These are phyloP conservation scores for Tolypocladium guangdongense DNA, from an alignment of 2,329 filamentous ascomycete species.

Conservation along the genomic window DNA sequence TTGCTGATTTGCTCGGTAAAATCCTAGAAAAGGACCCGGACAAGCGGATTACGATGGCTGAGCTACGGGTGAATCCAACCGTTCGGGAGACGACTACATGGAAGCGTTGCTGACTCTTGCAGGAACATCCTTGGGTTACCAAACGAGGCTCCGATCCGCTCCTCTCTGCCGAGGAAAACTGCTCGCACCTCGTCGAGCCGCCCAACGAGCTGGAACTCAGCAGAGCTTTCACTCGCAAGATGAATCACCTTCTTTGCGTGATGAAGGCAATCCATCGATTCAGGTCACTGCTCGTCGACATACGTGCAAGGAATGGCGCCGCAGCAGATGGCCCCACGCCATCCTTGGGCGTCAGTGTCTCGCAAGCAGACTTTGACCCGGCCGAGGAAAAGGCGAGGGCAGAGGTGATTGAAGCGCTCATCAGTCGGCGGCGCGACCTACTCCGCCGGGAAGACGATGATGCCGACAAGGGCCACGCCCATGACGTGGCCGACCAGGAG, in stretches of 20 bases:
- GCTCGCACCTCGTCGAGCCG: slow-evolving; percentile 63
- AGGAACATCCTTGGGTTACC: slow-evolving; percentile 94
- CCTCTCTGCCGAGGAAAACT: slow-evolving; percentile 77
- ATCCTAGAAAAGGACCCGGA: slow-evolving; percentile 78
- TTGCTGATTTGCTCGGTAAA: slow-evolving; percentile 61
- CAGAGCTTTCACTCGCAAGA: slow-evolving; percentile 80
- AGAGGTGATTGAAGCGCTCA: slow-evolving; percentile 37
- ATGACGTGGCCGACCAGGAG: slow-evolving; percentile 49
- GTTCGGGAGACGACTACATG: neutral
- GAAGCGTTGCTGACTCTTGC: neutral
- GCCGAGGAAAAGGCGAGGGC: slow-evolving; percentile 26
- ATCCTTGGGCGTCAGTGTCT: slow-evolving; percentile 2
- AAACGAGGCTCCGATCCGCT: slow-evolving; percentile 66
- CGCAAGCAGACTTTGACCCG: slow-evolving; percentile 9
- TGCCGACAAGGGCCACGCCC: slow-evolving; percentile 35
- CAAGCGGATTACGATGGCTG: slow-evolving; percentile 72
- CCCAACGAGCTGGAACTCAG: slow-evolving; percentile 88
- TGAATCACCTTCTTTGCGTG: slow-evolving; percentile 76
- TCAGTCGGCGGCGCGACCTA: slow-evolving; percentile 35
- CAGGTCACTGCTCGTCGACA: slow-evolving; percentile 54
- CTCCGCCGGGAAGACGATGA: slow-evolving; percentile 23
- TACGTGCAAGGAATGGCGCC: slow-evolving; percentile 10
- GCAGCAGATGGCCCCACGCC: neutral
- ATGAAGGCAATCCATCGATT: slow-evolving; percentile 89
- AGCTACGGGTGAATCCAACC: slow-evolving; percentile 57